Conservation (phyloP, 2,329 filamentous ascomycete genomes). For the Ceratocystis huliohia region DNA sequence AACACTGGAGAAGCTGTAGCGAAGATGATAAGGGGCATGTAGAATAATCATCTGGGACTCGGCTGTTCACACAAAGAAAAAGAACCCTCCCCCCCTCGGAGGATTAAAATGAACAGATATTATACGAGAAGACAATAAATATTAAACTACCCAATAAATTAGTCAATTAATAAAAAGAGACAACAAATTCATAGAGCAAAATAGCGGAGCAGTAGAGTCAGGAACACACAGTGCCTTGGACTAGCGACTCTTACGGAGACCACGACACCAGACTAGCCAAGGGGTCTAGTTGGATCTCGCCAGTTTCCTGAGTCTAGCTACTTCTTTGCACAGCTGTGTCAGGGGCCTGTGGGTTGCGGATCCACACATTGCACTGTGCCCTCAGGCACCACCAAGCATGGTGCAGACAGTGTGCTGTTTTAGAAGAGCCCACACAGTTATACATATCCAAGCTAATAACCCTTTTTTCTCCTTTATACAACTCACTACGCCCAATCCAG, state of each 20-base stretch:
- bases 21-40: no score
- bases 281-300: not conserved
- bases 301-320: not conserved
- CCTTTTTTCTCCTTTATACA: not conserved
- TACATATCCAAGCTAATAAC: not conserved
- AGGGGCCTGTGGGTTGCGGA: not conserved
- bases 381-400: not conserved
- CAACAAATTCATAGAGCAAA: not conserved
- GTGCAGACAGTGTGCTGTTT: not conserved
- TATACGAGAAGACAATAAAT: not conserved
- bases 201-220: not conserved
- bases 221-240: slow-evolving; percentile 1
- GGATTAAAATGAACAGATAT: not conserved
- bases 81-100: not conserved
- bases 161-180: not conserved
- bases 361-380: not conserved
- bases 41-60: not conserved
- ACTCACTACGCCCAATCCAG: not conserved
- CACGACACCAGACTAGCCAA: not conserved
- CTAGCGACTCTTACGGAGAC: not conserved
- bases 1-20: no score
- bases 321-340: not conserved
- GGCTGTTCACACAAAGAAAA: not conserved
- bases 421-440: not conserved
- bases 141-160: not conserved